Conservation (phyloP, 169 alveolate species). For the Cryptosporidium tyzzeri region DNA sequence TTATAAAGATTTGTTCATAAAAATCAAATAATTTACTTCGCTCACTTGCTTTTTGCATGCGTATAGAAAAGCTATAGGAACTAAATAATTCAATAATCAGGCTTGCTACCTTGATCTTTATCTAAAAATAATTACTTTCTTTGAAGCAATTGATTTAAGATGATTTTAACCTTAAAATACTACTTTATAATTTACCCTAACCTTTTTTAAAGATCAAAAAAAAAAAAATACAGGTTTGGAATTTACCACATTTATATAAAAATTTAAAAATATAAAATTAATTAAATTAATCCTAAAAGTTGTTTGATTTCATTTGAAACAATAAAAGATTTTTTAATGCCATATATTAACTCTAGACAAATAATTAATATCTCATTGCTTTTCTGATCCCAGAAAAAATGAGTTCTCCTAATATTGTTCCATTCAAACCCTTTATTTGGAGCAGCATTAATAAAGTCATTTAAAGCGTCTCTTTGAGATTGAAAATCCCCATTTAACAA, state of each 20-base stretch:
- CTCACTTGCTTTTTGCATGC: constrained; percentile 4
- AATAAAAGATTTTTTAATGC: neutral
- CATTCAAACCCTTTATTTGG: constrained; percentile 59
- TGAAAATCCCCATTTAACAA: constrained; percentile 84
- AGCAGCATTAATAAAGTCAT: neutral
- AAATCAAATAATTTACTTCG: neutral
- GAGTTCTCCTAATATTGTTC: constrained; percentile 20
- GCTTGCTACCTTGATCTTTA: neutral
- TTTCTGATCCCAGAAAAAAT: constrained; percentile 19
- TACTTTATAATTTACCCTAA: constrained; percentile 31
- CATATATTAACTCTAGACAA: neutral
- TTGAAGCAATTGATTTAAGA: constrained; percentile 7
- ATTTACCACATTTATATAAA: constrained; percentile 45
- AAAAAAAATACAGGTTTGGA: constrained; percentile 35
- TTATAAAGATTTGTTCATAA: neutral
- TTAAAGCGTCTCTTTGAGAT: constrained; percentile 20
- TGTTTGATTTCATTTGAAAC: constrained; percentile 14
- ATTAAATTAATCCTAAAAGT: constrained; percentile 22
- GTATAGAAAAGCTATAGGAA: neutral
- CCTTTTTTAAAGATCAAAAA: constrained; percentile 19
- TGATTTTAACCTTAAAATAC: neutral
- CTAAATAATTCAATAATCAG: neutral
- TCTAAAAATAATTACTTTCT: neutral
- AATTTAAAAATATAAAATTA: constrained; percentile 5
- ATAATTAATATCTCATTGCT: neutral